Evolutionary conservation across 1,284 basidiomycete species (phyloP), one percentile per base, ranked within the genome.

Genomic region (Exobasidium rhododendri): DNA sequence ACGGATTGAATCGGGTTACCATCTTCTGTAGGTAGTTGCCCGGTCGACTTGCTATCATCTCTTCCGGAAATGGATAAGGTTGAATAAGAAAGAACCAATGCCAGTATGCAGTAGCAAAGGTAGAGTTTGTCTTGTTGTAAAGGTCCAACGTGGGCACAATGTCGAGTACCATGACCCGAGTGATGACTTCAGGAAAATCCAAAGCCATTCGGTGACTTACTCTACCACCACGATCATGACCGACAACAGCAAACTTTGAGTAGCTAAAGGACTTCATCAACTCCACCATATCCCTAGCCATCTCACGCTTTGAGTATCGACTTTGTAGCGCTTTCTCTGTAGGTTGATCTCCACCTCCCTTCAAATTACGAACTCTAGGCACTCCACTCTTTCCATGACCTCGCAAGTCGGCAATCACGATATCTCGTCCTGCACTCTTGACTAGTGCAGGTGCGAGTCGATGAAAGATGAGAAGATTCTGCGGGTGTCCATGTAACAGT

Each of bases 71-170:
- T 7, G 79, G 78, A 4, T 66, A 49, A 2, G 76, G 71, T 59
- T 81, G 80, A 45, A 79, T 75, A 28, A 80, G 70, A 77, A 81
- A 81, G 72, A 81, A 82, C 81, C 81, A 82, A 68, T 81, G 71
- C 67, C 67, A 72, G 59, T 65, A 67, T 14, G 29, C 17, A 59
- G 66, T 71, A 28, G 78, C 80, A 65, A 81, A 82, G 3, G 31
- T 54, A 56, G 67, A 65, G 59, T 80, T 65, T 1, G 80, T 79
- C 28, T 68, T 57, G 29, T 77, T 71, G 60, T 81, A 82, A 77
- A 82, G 81, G 56, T 72, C 77, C 11, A 81, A 63, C 1, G 71
- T 73, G 11, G 71, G 71, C 1, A 64, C 71, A 54, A 71, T 71
- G 35, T 73, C 81, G 50, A 82, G 63, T 30, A 81, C 24, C 55